Base-by-base conservation (phyloP, 495 filamentous ascomycete species). In the Extremus antarcticus region DNA sequence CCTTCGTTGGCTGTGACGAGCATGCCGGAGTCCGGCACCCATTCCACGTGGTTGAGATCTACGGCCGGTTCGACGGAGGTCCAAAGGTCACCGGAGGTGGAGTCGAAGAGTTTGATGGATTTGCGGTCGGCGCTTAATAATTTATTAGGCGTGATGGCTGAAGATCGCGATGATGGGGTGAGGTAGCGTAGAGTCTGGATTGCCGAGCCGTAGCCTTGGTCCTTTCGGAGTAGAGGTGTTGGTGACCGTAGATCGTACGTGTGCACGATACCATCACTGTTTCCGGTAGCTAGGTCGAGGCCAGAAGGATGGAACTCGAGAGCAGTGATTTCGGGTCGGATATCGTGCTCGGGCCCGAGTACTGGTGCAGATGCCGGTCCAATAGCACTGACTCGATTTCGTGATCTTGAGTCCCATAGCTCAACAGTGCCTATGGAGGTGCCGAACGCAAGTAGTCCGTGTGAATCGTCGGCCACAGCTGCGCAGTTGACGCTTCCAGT, bases 51-150 rank as follows among this genome's bases (percentile, higher is more conserved):
- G 67, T 96, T 94, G 58, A 99, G 78, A 64, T 97, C 94, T 16
- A 95, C 92, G 25, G 89, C 78, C 0, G 94, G 94, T 64, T 97
- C 91, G 41, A 97, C 87, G 1, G 89, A 94, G 0, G 90, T 95
- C 90, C 90, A 99, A 1, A 90, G 85, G 17, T 76, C 79, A 43
- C 90, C 90, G 54, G 82, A 80, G 19, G 80, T 73, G 24, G 86
- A 78, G 53, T 96, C 87, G 87, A 90, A 97, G 25, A 99, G 80
- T 71, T 99, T 99, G 73, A 99, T 95, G 58, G 95, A 94, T 56
- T 88, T 76, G 69, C 94, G 96, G 68, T 97, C 94, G 11, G 88
- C 78, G 0, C 89, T 91, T 38, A 99, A 73, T 47, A 99, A 82
- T 69, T 95, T 96, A 25, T 88, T 85, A 51, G 90, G 87, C 51